Conservation (phyloP, 169 alveolate species). For the Miamiensis avidus region DNA sequence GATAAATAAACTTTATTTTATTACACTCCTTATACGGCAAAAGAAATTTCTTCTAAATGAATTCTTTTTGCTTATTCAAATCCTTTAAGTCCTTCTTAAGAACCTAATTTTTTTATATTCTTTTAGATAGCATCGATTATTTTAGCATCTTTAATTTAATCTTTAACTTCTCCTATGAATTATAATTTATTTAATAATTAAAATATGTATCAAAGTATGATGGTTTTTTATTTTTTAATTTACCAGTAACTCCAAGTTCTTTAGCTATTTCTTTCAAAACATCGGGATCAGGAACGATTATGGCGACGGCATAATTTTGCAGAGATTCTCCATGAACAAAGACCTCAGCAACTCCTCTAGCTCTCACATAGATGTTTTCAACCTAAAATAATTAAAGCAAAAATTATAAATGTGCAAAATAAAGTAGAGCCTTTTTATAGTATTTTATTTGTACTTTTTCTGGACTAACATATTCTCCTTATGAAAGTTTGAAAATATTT, state of each 20-base stretch:
- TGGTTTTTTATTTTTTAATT: no score
- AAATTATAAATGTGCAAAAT: background rate
- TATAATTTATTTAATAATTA: background rate
- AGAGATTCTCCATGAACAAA: constrained; percentile 69
- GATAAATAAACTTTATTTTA: no score
- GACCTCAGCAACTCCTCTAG: constrained; percentile 52
- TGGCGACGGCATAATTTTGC: constrained; percentile 58
- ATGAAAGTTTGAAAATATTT: constrained; percentile 92
- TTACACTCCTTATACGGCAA: constrained; percentile 82
- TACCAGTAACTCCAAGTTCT: background rate
- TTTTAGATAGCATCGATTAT: constrained; percentile 13
- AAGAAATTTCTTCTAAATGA: constrained; percentile 78
- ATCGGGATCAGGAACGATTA: constrained; percentile 58
- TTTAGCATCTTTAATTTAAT: constrained; percentile 44
- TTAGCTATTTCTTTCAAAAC: constrained; percentile 31
- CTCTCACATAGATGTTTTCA: constrained; percentile 83
- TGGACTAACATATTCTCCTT: constrained; percentile 96
- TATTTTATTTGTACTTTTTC: constrained; percentile 64
- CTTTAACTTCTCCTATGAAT: constrained; percentile 33
- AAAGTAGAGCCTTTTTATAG: no score
- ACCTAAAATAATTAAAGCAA: constrained; percentile 14
- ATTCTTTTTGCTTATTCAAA: constrained; percentile 77
- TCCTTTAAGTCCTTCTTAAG: constrained; percentile 24
- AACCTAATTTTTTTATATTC: constrained; percentile 15
- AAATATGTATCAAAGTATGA: no score